Conservation (phyloP, 2,329 filamentous ascomycete species). For the Cladobotryum protrusum region DNA sequence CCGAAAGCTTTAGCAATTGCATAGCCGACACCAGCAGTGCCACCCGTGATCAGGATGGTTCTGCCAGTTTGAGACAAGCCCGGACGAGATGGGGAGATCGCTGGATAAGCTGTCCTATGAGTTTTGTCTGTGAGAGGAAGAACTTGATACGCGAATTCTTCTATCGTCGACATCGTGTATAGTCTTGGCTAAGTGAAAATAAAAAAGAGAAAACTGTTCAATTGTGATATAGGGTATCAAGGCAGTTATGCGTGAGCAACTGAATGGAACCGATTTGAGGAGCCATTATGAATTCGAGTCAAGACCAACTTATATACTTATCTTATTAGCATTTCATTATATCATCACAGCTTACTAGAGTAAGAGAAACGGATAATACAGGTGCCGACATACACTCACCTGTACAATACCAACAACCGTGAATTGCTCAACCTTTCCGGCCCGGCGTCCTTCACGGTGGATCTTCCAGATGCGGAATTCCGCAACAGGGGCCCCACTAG, state of each 20-base stretch:
- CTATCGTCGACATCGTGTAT: conserved; percentile 1
- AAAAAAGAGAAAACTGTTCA: too few species aligned
- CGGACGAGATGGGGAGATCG: conserved; percentile 30
- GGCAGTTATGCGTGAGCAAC: too few species aligned
- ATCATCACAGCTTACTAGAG: too few species aligned
- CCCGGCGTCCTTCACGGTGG: conserved; percentile 12
- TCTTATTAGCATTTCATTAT: too few species aligned
- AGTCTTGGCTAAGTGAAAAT: background rate
- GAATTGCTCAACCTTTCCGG: background rate
- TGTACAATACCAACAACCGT: background rate
- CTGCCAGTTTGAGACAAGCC: conserved; percentile 33
- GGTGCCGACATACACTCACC: too few species aligned
- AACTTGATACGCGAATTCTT: background rate
- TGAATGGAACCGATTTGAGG: too few species aligned
- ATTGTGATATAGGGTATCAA: too few species aligned
- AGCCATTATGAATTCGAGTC: too few species aligned
- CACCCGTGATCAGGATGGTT: conserved; percentile 60
- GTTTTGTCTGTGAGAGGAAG: background rate
- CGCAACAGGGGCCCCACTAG: background rate
- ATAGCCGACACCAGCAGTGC: conserved; percentile 56
- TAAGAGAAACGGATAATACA: too few species aligned
- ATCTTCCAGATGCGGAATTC: conserved; percentile 3
- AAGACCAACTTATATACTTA: too few species aligned
- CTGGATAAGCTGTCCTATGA: conserved; percentile 29
- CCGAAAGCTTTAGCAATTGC: conserved; percentile 53